Evolutionary conservation across 805 yeast species (phyloP).

Genomic region (Metahyphopichia silvanorum): DNA sequence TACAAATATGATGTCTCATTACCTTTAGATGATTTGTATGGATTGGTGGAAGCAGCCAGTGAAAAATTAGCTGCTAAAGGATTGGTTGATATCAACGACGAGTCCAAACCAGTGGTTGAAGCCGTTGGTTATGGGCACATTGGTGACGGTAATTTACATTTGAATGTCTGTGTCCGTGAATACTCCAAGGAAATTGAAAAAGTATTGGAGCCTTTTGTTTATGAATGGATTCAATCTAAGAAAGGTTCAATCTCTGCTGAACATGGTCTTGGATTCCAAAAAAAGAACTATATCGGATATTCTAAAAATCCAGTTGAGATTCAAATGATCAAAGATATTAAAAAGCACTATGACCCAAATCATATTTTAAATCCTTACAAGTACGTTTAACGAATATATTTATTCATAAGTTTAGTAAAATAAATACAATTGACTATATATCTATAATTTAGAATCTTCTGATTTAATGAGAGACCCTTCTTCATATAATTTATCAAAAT

Average conservation of each 20-base stretch:
- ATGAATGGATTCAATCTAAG: slow-evolving; percentile 74
- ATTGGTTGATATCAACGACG: slow-evolving; percentile 57
- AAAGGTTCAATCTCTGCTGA: slow-evolving; percentile 95
- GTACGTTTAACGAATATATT: slow-evolving; percentile 50
- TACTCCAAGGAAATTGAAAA: slow-evolving; percentile 78
- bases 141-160: slow-evolving; percentile 95
- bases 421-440: slow-evolving; percentile 1
- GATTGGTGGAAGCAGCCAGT: slow-evolving; percentile 76
- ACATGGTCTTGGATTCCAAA: slow-evolving; percentile 96
- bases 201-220: slow-evolving; percentile 88
- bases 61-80: slow-evolving; percentile 53
- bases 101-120: slow-evolving; percentile 72
- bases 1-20: slow-evolving; percentile 95
- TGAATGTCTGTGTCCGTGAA: slow-evolving; percentile 86
- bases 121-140: slow-evolving; percentile 98
- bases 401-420: neutral
- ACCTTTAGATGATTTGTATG: slow-evolving; percentile 78
- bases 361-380: slow-evolving; percentile 94
- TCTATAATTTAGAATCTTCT: slow-evolving; percentile 16
- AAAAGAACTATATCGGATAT: slow-evolving; percentile 85
- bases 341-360: slow-evolving; percentile 84
- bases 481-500: slow-evolving; percentile 28
- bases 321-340: slow-evolving; percentile 70
- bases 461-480: slow-evolving; percentile 27
- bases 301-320: slow-evolving; percentile 74